Percentiles rank a stretch among this genome's conserved stretches.
phyloP scores from a whole-genome alignment of 1,139 yeast species.

The Maudiozyma humilis region DNA sequence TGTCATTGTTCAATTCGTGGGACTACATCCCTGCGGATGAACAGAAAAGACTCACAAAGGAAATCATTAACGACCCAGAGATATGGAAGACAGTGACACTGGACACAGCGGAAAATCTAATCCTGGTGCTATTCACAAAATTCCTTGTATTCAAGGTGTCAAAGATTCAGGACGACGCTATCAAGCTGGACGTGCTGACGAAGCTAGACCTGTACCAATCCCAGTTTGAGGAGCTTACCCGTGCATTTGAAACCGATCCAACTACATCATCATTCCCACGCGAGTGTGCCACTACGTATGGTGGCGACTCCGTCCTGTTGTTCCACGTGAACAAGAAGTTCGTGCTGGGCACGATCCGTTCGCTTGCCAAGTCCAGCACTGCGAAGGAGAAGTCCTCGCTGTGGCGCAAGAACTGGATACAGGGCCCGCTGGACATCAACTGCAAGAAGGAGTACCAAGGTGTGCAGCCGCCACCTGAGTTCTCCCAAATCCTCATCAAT shows the following conservation, averaged over 20 bases:
- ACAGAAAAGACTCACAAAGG: constrained; percentile 7
- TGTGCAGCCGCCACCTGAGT: constrained; percentile 4
- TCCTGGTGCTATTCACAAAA: constrained; percentile 11
- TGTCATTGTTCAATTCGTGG: constrained; percentile 29
- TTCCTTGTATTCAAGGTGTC: constrained; percentile 7
- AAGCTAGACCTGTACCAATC: not conserved
- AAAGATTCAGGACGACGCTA: not conserved
- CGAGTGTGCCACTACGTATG: not conserved
- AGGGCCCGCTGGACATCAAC: constrained; percentile 7
- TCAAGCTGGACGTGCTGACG: not conserved
- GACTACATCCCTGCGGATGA: constrained; percentile 13
- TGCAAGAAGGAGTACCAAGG: constrained; percentile 1
- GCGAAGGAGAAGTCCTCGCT: not conserved
- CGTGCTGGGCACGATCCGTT: constrained; percentile 8
- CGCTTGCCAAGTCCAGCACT: not conserved
- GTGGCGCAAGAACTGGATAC: constrained; percentile 5
- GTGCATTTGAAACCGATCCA: not conserved
- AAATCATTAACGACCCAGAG: constrained; percentile 8
- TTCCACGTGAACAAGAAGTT: constrained; percentile 15
- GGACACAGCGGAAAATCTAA: constrained; percentile 6
- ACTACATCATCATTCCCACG: not conserved
- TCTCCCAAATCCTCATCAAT: not conserved
- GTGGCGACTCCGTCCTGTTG: constrained; percentile 7
- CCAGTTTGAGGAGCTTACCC: not conserved
- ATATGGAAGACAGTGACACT: constrained; percentile 2